Base-by-base conservation (phyloP, 305 asterid species). In the Fraxinus greggii region DNA sequence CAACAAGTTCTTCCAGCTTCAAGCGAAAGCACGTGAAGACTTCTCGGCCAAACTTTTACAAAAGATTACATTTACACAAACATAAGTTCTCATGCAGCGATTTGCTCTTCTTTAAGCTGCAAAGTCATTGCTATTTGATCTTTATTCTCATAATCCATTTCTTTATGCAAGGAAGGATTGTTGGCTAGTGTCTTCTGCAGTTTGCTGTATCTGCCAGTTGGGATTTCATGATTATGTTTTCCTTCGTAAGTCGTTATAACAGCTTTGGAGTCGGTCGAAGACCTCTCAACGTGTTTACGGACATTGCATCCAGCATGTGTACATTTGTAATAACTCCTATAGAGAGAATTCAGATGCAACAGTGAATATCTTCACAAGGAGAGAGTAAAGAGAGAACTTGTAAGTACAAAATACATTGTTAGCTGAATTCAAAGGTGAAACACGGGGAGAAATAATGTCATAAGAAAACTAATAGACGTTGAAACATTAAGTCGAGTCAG, bases 261-360 rank as follows among this genome's bases (percentile, higher is more conserved):
- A 1, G 93, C 88, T 86, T 93, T 94, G 42, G 98, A 89, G 82
- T 95, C 99, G 0, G 91, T 63, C 28, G 99, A 89, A 75, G 99
- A 92, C 86, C 99, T 92, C 88, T 95, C 99, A 0, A 95, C 97
- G 54, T 95, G 99, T 84, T 95, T 95, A 35, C 99, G 98, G 6
- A 95, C 99, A 33, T 88, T 94, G 91, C 99, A 95, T 80, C 98
- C 99, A 0, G 91, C 85, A 78, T 77, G 89, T 35, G 99, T 95
- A 80, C 99, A 95, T 76, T 94, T 90, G 87, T 95, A 95, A 80
- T 95, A 95, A 88, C 99, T 94, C 94, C 99, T 95, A 90, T 75
- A 83, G 76, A 56, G 40, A 81, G 70, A 24, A 78, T 29, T 7
- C 24, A 72, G 33, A 81, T 81, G 74, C 74, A 26, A 67, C 1